A percentile compares a stretch with the other conserved stretches of the same genome.
Evolutionary conservation across 2,329 filamentous ascomycete genomes (phyloP).

Genomic region (Cladosporium sphaerospermum): DNA sequence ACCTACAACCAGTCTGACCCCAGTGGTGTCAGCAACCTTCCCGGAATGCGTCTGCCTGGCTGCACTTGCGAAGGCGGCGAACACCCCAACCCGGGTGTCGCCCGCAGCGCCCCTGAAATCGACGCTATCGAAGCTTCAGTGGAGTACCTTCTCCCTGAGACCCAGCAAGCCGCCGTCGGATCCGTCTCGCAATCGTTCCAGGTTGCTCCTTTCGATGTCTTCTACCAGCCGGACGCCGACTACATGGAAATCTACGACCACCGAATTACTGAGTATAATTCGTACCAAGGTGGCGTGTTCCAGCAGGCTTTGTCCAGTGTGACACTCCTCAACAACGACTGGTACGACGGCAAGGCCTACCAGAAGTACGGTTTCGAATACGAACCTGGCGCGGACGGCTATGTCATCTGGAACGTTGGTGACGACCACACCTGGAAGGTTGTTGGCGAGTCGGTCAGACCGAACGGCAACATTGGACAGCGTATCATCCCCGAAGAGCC

Average conservation of each 20-base stretch:
- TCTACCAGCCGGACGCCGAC: constrained; percentile 48
- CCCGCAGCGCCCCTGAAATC: constrained; percentile 44
- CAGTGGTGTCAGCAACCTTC: constrained; percentile 38
- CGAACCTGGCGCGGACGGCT: constrained; percentile 40
- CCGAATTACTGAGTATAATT: constrained; percentile 43
- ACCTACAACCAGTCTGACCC: constrained; percentile 43
- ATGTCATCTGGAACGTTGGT: constrained; percentile 49
- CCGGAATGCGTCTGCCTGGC: constrained; percentile 40
- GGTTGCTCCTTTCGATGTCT: constrained; percentile 46
- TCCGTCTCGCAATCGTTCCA: constrained; percentile 46
- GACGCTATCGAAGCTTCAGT: constrained; percentile 45
- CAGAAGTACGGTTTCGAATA: constrained; percentile 54
- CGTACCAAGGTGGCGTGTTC: constrained; percentile 48
- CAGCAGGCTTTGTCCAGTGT: constrained; percentile 53
- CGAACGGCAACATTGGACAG: constrained; percentile 48
- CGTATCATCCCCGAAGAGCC: constrained; percentile 48
- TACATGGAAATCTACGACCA: constrained; percentile 48
- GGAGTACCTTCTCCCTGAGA: constrained; percentile 25
- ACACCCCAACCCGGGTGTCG: constrained; percentile 42
- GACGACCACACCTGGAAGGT: constrained; percentile 47
- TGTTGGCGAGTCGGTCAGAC: constrained; percentile 47
- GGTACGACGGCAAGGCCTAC: constrained; percentile 50
- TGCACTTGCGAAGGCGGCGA: constrained; percentile 42
- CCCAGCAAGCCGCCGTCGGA: constrained; percentile 32
- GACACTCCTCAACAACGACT: constrained; percentile 48